phyloP scores from a whole-genome alignment of 352 stramenopile species.

The Globisporangium alternatum region DNA sequence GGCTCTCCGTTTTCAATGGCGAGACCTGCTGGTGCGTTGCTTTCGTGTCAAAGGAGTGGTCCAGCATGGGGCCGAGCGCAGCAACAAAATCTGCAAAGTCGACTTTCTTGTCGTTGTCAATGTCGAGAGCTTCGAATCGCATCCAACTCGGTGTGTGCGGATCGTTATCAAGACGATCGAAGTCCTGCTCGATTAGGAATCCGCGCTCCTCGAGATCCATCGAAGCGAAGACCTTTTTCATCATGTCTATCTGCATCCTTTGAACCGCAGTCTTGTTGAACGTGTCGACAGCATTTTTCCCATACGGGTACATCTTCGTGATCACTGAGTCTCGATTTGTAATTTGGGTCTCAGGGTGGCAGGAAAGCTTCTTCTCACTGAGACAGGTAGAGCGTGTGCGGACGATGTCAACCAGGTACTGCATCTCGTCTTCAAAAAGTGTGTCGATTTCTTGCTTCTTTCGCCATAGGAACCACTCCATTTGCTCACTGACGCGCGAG shows the following conservation, averaged over 20 bases:
- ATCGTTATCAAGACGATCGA: constrained; percentile 17
- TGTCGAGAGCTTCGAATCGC: constrained; percentile 51
- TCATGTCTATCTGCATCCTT: constrained; percentile 47
- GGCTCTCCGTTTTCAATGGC: constrained; percentile 7
- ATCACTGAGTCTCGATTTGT: constrained; percentile 6
- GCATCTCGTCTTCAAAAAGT: constrained; percentile 59
- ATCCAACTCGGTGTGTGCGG: constrained; percentile 29
- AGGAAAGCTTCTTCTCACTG: neutral
- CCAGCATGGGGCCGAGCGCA: constrained; percentile 44
- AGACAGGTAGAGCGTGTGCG: neutral
- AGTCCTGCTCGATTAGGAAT: constrained; percentile 33
- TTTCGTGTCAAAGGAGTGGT: constrained; percentile 44
- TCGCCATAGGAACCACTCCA: constrained; percentile 78
- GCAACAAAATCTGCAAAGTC: constrained; percentile 60
- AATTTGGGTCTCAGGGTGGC: neutral
- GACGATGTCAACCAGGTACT: constrained; percentile 44
- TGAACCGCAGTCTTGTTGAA: constrained; percentile 51
- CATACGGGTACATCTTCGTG: constrained; percentile 62
- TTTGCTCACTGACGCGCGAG: constrained; percentile 53
- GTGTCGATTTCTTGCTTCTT: constrained; percentile 67
- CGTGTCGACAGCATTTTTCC: constrained; percentile 43
- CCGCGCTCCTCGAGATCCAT: constrained; percentile 39
- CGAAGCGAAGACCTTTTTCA: constrained; percentile 30
- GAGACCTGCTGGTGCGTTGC: neutral
- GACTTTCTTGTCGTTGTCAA: constrained; percentile 41